Base-by-base conservation (phyloP, 2,329 filamentous ascomycete genomes). In the Cladosporium oxysporum region DNA sequence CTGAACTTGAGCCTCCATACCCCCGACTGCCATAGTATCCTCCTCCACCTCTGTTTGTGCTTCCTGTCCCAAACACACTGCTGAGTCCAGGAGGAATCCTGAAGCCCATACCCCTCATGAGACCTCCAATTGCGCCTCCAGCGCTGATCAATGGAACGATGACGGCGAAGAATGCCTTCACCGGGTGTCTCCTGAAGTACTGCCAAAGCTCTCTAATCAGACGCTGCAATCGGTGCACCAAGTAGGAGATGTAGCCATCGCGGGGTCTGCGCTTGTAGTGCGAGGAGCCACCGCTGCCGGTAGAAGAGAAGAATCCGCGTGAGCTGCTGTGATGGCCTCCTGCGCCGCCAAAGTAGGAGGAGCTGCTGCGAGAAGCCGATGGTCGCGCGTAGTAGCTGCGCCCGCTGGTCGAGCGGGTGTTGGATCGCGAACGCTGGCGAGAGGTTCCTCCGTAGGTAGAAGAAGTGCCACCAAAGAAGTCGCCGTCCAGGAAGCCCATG, bases 161-260 rank as follows among this genome's bases (percentile, higher is more conserved):
- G 69, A 97, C 68, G 93, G 86, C 83, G 82, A 97, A 91, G 82
- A 97, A 91, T 58, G 96, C 91, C 80, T 96, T 96, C 75, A 92
- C 81, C 0, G 93, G 94, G 80, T 97, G 90, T 44, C 88, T 85
- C 76, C 91, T 90, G 73, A 91, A 90, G 80, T 94, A 96, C 76
- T 89, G 87, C 76, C 90, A 83, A 10, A 97, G 87, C 76, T 96
- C 89, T 74, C 90, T 90, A 66, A 97, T 81, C 68, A 97, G 86
- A 52, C 90, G 88, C 75, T 90, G 90, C 67, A 97, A 86, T 73
- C 92, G 90, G 78, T 87, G 86, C 77, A 92, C 85, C 57, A 92
- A 83, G 71, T 89, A 88, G 65, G 87, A 82, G 69, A 97, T 80
- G 81, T 96, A 97, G 74, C 89, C 90, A 67, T 87, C 84, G 71